These are phyloP conservation scores for Sungouiella blattae DNA, from an alignment of 805 yeast species.

Conservation along the genomic window DNA sequence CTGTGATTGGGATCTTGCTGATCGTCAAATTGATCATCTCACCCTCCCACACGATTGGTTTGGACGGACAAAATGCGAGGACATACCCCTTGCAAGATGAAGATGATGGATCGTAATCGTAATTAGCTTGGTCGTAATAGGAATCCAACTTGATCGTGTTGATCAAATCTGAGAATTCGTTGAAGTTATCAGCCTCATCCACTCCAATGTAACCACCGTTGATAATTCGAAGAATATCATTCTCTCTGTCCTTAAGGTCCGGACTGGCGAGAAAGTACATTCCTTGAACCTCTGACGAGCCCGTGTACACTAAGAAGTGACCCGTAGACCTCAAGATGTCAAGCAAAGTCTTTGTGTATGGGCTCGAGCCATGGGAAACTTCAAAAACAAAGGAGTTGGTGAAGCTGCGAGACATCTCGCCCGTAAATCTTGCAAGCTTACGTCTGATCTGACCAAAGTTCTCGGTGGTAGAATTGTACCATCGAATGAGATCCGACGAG, in stretches of 20 bases:
- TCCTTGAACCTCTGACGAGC: constrained; percentile 68
- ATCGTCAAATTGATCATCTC: constrained; percentile 55
- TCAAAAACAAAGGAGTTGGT: constrained; percentile 69
- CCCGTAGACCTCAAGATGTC: constrained; percentile 58
- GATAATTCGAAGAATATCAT: constrained; percentile 35
- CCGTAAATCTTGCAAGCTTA: constrained; percentile 74
- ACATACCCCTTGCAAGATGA: constrained; percentile 52
- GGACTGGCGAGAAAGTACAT: constrained; percentile 76
- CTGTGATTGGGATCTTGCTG: constrained; percentile 46
- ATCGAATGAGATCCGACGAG: constrained; percentile 46
- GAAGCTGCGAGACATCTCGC: constrained; percentile 62
- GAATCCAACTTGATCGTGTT: constrained; percentile 7
- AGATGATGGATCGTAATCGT: neutral
- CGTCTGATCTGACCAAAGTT: constrained; percentile 75
- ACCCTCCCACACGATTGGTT: constrained; percentile 92
- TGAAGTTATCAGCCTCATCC: constrained; percentile 24
- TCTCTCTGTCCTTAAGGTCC: constrained; percentile 41
- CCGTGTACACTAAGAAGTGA: constrained; percentile 76
- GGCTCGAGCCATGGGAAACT: constrained; percentile 39
- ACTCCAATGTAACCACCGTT: constrained; percentile 39
- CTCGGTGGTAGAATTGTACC: constrained; percentile 66
- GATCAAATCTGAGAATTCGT: constrained; percentile 26
- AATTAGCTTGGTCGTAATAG: neutral
- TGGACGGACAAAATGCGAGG: constrained; percentile 69
- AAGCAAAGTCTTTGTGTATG: constrained; percentile 48